A percentile compares a stretch with the other conserved stretches of the same genome.
These are phyloP conservation scores for Thielaviopsis punctulata DNA, from an alignment of 2,329 filamentous ascomycete genomes.

Conservation along the genomic window DNA sequence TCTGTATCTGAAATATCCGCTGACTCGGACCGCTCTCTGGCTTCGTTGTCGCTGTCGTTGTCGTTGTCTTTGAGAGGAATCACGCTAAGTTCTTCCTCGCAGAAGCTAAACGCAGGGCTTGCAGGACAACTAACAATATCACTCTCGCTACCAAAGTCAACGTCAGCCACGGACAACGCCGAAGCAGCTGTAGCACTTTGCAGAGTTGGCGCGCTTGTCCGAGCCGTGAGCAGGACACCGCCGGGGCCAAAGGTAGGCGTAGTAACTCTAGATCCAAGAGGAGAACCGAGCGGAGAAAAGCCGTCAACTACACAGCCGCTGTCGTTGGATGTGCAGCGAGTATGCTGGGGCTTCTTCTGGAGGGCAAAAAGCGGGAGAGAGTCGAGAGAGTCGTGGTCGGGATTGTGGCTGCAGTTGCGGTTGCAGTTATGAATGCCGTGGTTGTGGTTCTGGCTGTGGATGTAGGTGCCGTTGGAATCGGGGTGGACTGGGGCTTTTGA, in stretches of 20 bases:
- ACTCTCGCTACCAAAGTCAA: neutral
- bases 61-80: neutral
- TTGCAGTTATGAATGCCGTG: neutral
- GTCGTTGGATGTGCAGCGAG: neutral
- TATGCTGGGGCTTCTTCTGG: neutral
- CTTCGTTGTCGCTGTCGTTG: neutral
- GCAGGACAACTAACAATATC: constrained; percentile 1
- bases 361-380: neutral
- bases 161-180: neutral
- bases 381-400: neutral
- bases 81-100: constrained; percentile 5
- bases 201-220: neutral
- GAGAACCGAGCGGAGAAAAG: neutral
- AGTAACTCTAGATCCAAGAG: neutral
- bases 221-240: neutral
- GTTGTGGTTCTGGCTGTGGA: neutral
- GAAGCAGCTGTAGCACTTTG: neutral
- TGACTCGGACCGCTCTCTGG: neutral
- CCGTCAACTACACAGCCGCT: neutral
- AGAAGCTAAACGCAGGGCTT: constrained; percentile 9
- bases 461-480: neutral
- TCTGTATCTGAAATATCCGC: constrained; percentile 1
- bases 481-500: neutral
- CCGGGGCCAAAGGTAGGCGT: neutral
- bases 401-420: too few relatives aligned